Conservation (phyloP, 2,329 filamentous ascomycete genomes). For the Daldinia sp. region DNA sequence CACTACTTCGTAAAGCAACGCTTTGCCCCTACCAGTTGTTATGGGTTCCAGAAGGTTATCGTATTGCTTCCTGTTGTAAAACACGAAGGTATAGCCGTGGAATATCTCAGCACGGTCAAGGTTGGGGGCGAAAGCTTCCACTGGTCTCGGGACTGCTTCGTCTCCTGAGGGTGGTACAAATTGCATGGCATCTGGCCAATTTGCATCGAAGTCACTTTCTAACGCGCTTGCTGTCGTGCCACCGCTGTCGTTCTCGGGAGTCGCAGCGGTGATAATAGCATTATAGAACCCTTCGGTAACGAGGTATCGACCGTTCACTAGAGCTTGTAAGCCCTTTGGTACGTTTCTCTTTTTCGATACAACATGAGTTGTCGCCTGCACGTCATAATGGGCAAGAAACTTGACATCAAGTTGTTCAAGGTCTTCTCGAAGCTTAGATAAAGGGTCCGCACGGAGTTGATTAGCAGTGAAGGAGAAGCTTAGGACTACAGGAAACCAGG, state of each 20-base stretch:
- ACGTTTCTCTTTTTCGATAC: constrained; percentile 92
- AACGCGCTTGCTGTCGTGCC: constrained; percentile 67
- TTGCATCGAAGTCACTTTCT: constrained; percentile 81
- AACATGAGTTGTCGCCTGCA: constrained; percentile 83
- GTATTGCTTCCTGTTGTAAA: constrained; percentile 81
- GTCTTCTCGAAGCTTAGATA: constrained; percentile 70
- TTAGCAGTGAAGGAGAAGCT: constrained; percentile 82
- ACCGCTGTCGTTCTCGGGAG: constrained; percentile 60
- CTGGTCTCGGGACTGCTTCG: constrained; percentile 77
- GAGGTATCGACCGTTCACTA: constrained; percentile 84
- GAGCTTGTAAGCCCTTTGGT: constrained; percentile 84
- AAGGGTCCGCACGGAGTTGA: constrained; percentile 74
- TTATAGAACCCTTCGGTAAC: constrained; percentile 81
- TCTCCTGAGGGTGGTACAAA: constrained; percentile 80
- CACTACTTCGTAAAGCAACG: constrained; percentile 72
- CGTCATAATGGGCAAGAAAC: constrained; percentile 77
- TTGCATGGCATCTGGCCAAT: constrained; percentile 81
- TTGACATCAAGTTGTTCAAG: constrained; percentile 93
- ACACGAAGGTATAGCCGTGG: constrained; percentile 88
- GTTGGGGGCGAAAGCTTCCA: constrained; percentile 79
- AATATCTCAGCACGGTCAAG: constrained; percentile 77
- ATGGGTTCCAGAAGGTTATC: constrained; percentile 80
- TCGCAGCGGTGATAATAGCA: constrained; percentile 73
- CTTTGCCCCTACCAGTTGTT: constrained; percentile 85
- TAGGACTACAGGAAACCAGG: constrained; percentile 84